Evolutionary conservation across 2,329 filamentous ascomycete species (phyloP).

Genomic region (Rhinocladiella similis): DNA sequence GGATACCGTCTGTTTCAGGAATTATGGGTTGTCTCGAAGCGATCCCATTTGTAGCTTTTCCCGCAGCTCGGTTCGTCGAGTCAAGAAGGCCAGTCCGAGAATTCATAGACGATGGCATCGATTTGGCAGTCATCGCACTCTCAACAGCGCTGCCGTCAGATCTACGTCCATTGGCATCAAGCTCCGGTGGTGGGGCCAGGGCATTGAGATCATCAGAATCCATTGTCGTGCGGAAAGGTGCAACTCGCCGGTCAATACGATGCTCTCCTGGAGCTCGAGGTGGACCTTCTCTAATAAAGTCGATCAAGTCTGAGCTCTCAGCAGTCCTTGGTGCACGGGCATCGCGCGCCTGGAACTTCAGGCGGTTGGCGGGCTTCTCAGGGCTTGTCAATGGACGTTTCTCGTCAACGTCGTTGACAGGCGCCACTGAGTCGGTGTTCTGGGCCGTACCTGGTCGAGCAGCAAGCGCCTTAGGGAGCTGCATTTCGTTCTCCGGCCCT

Average conservation of each 20-base stretch:
- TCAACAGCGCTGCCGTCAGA: conserved; percentile 49
- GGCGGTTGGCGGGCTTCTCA: conserved; percentile 27
- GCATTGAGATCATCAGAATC: conserved; percentile 71
- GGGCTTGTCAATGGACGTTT: conserved; percentile 13
- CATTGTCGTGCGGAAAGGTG: conserved; percentile 81
- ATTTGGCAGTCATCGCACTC: conserved; percentile 49
- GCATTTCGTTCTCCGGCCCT: conserved; percentile 59
- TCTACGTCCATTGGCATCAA: conserved; percentile 35
- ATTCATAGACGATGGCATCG: conserved; percentile 65
- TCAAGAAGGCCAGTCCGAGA: conserved; percentile 71
- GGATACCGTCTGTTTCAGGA: conserved; percentile 49
- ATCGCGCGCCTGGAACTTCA: conserved; percentile 69
- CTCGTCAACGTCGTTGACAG: conserved; percentile 5
- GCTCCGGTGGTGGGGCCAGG: conserved; percentile 34
- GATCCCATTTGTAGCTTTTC: conserved; percentile 13
- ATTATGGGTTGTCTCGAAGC: conserved; percentile 24
- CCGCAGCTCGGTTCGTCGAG: conserved; percentile 34
- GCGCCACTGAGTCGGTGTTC: not conserved
- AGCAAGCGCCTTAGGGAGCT: conserved; percentile 24
- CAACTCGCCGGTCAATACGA: conserved; percentile 77
- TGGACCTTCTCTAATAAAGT: conserved; percentile 90
- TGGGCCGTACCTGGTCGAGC: conserved; percentile 21
- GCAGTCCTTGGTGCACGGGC: conserved; percentile 62
- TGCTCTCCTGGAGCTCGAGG: conserved; percentile 58
- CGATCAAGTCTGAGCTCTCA: conserved; percentile 83